phyloP scores from a whole-genome alignment of 1,284 basidiomycete genomes.

The Irpex rosettiformis region DNA sequence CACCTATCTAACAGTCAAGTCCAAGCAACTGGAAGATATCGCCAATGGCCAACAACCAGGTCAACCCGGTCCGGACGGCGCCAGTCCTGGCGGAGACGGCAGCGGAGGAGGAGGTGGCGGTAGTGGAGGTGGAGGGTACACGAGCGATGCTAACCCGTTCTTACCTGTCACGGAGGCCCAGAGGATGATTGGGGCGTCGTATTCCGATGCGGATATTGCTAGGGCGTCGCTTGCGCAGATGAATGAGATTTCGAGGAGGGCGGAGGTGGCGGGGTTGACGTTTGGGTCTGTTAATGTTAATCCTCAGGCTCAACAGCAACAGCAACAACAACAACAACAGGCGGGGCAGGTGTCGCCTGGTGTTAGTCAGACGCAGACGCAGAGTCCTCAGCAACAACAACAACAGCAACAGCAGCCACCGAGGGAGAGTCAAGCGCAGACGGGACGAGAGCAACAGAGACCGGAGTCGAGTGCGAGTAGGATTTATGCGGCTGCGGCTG shows the following conservation, averaged over 20 bases:
- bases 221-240: slow-evolving; percentile 65
- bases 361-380: slow-evolving; percentile 2
- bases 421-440: not conserved
- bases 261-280: slow-evolving; percentile 39
- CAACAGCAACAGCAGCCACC: slow-evolving; percentile 13
- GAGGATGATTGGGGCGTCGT: slow-evolving; percentile 50
- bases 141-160: slow-evolving; percentile 43
- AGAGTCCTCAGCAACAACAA: slow-evolving; percentile 8
- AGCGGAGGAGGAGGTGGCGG: not conserved
- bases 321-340: not conserved
- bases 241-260: slow-evolving; percentile 69
- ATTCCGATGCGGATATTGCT: slow-evolving; percentile 53
- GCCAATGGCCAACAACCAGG: not conserved
- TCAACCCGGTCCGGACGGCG: not conserved
- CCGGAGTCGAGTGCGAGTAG: slow-evolving; percentile 26
- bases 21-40: slow-evolving; percentile 5
- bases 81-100: not conserved
- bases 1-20: not conserved
- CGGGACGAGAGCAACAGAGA: slow-evolving; percentile 15
- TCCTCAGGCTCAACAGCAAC: slow-evolving; percentile 17
- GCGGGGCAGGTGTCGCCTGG: slow-evolving; percentile 3
- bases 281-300: slow-evolving; percentile 27
- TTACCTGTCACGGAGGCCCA: slow-evolving; percentile 57
- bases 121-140: not conserved
- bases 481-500: slow-evolving; percentile 28